Evolutionary conservation across 164 flowering plant species (phyloP).

Genomic region (Vitis riparia): DNA sequence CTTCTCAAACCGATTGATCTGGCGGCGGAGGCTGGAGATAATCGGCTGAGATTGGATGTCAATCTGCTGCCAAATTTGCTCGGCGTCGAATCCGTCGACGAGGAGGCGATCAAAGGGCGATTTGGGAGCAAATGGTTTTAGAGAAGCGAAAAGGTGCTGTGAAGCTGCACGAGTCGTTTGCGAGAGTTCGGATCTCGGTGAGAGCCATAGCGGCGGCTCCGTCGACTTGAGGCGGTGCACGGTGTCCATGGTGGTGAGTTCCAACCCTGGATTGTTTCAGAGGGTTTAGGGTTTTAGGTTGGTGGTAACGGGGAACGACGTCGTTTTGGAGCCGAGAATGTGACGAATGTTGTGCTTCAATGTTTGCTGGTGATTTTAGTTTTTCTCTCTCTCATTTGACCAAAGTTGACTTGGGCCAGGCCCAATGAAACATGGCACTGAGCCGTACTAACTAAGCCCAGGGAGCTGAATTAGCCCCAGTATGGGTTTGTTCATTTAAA

Average conservation of each 20-base stretch:
- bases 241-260: conserved; percentile 11
- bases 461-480: too few relatives aligned
- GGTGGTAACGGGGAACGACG: too few relatives aligned
- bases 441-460: too few relatives aligned
- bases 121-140: conserved; percentile 62
- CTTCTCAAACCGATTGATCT: conserved; percentile 51
- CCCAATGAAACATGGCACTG: too few relatives aligned
- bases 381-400: too few relatives aligned
- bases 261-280: too few relatives aligned
- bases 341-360: too few relatives aligned
- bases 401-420: too few relatives aligned
- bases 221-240: conserved; percentile 42
- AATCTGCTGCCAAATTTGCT: conserved; percentile 96
- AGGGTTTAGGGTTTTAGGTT: too few relatives aligned
- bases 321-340: too few relatives aligned
- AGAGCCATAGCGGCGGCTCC: conserved; percentile 59
- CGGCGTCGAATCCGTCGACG: conserved; percentile 77
- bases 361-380: too few relatives aligned
- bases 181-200: conserved; percentile 49
- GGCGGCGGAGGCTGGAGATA: conserved; percentile 42
- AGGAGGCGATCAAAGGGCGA: conserved; percentile 64
- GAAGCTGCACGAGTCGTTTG: conserved; percentile 54
- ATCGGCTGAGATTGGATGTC: conserved; percentile 70
- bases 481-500: too few relatives aligned
- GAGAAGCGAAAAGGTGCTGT: conserved; percentile 46